Conservation (phyloP, 2,329 filamentous ascomycete species). For the Xylariaceae sp. region DNA sequence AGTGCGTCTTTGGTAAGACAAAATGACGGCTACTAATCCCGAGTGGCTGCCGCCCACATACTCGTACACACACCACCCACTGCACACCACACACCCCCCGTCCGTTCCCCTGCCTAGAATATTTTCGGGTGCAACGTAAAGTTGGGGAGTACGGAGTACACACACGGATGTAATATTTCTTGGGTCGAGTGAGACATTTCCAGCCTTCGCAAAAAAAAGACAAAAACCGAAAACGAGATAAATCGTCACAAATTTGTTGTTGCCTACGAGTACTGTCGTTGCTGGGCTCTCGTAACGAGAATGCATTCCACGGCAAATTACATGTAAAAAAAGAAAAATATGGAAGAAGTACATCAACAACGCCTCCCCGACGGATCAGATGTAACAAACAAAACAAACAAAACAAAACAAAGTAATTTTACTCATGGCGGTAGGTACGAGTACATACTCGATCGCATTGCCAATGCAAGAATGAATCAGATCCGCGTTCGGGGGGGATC, state of each 20-base stretch:
- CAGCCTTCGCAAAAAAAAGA: background rate
- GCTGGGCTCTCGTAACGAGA: background rate
- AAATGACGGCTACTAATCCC: slow-evolving; percentile 1
- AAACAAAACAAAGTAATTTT: too few species aligned
- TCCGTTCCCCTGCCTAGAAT: background rate
- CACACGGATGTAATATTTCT: background rate
- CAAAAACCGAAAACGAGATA: background rate
- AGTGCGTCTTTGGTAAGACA: slow-evolving; percentile 12
- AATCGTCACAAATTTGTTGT: background rate
- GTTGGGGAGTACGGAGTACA: background rate
- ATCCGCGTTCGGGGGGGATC: too few species aligned
- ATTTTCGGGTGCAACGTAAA: background rate
- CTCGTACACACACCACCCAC: too few species aligned
- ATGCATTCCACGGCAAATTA: slow-evolving; percentile 1
- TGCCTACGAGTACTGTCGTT: background rate
- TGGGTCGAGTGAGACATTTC: background rate
- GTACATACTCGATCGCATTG: too few species aligned
- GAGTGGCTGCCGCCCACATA: slow-evolving; percentile 1
- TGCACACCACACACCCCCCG: too few species aligned
- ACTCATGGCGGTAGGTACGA: too few species aligned
- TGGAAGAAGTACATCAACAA: too few species aligned
- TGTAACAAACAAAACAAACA: background rate
- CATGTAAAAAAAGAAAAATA: too few species aligned
- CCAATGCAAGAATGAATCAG: too few species aligned
- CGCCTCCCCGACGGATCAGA: too few species aligned